Evolutionary conservation across 768 basidiomycete species (phyloP), one percentile per base, ranked within the genome.

Genomic region (Termitomyces bulborhizus): DNA sequence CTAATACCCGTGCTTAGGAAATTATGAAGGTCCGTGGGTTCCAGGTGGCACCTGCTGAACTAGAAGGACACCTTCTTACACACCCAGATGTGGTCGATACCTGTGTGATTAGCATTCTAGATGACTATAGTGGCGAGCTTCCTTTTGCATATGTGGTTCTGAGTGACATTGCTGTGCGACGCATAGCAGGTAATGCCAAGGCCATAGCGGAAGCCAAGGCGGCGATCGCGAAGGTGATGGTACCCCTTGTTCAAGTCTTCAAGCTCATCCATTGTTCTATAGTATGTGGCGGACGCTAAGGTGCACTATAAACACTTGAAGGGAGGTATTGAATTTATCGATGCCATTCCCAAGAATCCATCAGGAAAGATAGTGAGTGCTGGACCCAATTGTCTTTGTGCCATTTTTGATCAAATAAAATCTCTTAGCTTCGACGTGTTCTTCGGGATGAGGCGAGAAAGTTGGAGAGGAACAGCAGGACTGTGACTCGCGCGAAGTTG

Each of bases 91-190:
- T 90, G 11, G 70, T 68, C 4, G 85, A 85, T 62, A 73, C 73
- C 1, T 85, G 85, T 60, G 82, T 87, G 7, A 84, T 90, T 6
- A 80, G 85, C 4, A 64, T 88, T 18, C 76, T 76, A 1, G 86
- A 91, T 61, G 88, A 90, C 24, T 89, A 85, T 64, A 86, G 78
- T 55, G 88, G 89, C 16, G 88, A 92, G 65, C 60, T 88, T 11
- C 88, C 90, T 0, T 62, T 87, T 51, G 88, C 89, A 7, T 90
- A 80, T 65, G 71, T 90, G 24, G 85, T 85, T 3, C 75, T 82
- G 16, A 69, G 70, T 45, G 71, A 72, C 13, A 69, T 74, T 4
- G 71, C 72, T 9, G 65, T 66, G 37, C 71, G 76, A 44, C 69
- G 71, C 31, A 68, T 75, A 21, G 57, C 66, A 40, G 64, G 66